A percentile compares a stretch with the other conserved stretches of the same genome.
These are phyloP conservation scores for Aspergillus nomiae DNA, from an alignment of 2,329 filamentous ascomycete genomes.

Conservation along the genomic window DNA sequence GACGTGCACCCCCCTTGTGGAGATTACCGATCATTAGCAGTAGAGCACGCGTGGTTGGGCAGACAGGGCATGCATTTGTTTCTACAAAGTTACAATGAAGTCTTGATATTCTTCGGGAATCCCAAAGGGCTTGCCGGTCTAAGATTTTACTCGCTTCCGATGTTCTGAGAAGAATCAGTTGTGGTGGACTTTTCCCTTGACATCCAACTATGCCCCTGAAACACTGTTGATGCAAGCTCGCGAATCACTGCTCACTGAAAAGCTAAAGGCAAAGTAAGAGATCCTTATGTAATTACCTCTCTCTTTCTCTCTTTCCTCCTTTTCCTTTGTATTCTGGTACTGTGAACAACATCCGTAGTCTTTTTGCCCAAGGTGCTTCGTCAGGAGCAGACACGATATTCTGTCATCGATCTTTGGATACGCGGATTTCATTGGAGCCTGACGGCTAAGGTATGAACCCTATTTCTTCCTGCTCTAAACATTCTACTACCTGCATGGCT, in stretches of 20 bases:
- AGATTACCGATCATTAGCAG: background rate
- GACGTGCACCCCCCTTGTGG: background rate
- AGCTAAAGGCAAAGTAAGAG: background rate
- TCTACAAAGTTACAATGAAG: no score
- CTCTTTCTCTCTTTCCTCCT: background rate
- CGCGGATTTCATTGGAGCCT: background rate
- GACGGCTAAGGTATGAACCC: background rate
- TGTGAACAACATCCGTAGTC: background rate
- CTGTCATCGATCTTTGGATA: background rate
- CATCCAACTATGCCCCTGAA: constrained; percentile 1
- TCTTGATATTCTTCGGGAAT: background rate
- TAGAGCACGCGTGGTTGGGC: background rate
- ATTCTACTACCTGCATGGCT: background rate
- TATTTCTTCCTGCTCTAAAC: background rate
- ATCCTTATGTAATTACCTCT: background rate
- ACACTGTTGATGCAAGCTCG: background rate
- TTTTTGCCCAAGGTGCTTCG: background rate
- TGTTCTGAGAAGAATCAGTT: background rate
- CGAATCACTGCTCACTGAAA: background rate
- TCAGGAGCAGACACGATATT: background rate
- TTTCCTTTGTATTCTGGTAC: background rate
- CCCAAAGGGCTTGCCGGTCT: background rate
- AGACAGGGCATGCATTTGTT: background rate
- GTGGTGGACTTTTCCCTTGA: background rate
- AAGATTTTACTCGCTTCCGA: background rate